phyloP scores from a whole-genome alignment of 179 eudicot species.

The Beta macrorhiza region DNA sequence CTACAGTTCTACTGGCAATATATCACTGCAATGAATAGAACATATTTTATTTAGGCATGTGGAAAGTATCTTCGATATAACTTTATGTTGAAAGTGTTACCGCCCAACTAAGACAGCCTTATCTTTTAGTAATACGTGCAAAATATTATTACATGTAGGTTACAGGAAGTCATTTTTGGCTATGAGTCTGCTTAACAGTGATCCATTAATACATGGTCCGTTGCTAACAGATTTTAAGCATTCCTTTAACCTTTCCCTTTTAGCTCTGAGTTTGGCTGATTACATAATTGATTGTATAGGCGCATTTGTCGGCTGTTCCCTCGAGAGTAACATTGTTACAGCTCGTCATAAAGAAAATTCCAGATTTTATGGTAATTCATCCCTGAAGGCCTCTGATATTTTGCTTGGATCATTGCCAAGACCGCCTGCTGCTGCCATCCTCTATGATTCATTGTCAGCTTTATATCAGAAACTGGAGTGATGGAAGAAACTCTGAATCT shows the following conservation, averaged over 20 bases:
- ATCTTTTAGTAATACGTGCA: not conserved
- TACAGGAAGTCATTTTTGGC: not conserved
- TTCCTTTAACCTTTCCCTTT: too few relatives aligned
- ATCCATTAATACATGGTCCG: not conserved
- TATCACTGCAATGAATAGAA: too few relatives aligned
- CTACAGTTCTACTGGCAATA: too few relatives aligned
- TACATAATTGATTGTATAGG: constrained; percentile 42
- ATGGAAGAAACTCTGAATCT: constrained; percentile 16
- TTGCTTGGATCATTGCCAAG: constrained; percentile 72
- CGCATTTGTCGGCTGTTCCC: constrained; percentile 86
- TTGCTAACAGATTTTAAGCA: not conserved
- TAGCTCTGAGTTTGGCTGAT: not conserved
- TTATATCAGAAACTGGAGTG: constrained; percentile 47
- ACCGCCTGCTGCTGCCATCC: constrained; percentile 80
- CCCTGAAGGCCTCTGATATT: constrained; percentile 62
- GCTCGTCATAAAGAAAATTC: constrained; percentile 69
- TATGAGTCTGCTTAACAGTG: not conserved
- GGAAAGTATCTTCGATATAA: not conserved
- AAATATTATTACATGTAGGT: not conserved
- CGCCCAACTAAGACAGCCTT: not conserved
- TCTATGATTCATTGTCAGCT: constrained; percentile 66
- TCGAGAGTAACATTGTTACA: constrained; percentile 79
- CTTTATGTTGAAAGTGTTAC: not conserved
- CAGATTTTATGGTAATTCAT: constrained; percentile 76
- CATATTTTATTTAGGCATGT: too few relatives aligned